Base-by-base conservation (phyloP, 2,329 filamentous ascomycete genomes). In the Clarireedia homoeocarpa region DNA sequence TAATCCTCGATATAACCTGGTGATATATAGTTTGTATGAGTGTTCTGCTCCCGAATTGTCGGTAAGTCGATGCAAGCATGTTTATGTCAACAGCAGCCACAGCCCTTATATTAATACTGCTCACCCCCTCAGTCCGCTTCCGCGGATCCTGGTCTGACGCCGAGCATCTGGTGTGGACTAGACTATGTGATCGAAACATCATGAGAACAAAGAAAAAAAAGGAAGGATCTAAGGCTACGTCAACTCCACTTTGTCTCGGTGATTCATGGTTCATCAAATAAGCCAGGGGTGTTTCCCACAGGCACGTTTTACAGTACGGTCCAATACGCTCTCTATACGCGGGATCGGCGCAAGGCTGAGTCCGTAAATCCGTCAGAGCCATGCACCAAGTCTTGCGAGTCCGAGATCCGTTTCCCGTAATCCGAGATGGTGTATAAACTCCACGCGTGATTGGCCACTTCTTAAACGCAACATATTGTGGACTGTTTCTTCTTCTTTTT, bases 331-430 rank as follows among this genome's bases (percentile, higher is more conserved):
- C 38, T 20, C 36, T 50, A 38, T 51, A 44, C 44, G 36, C 20
- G 10, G 39, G 47, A 45, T 51, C 47, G 47, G 53, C 10, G 27
- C 48, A 55, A 51, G 53, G 47, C 39, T 55, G 39, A 45, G 23
- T 51, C 53, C 53, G 39, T 10, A 30, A 38, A 38, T 45, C 52
- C 44, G 12, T 34, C 17, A 27, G 10, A 23, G 30, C 23, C 42
- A 45, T 23, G 20, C 20, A 20, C 20, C 20, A 20, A 20, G 20
- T 20, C 20, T 20, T 44, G n/a, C n/a, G 40, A 44, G 40, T 44
- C 40, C 40, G 40, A 44, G 40, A 44, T 20, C 15, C 17, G 40
- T 44, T 44, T 44, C 40, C 40, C 30, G 30, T 34, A 12, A 12
- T 34, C 30, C 30, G 30, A 34, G 30, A 12, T 34, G 10, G 30